Evolutionary conservation across 2,329 filamentous ascomycete genomes (phyloP).

Genomic region (Zelopaecilomyces penicillatus): DNA sequence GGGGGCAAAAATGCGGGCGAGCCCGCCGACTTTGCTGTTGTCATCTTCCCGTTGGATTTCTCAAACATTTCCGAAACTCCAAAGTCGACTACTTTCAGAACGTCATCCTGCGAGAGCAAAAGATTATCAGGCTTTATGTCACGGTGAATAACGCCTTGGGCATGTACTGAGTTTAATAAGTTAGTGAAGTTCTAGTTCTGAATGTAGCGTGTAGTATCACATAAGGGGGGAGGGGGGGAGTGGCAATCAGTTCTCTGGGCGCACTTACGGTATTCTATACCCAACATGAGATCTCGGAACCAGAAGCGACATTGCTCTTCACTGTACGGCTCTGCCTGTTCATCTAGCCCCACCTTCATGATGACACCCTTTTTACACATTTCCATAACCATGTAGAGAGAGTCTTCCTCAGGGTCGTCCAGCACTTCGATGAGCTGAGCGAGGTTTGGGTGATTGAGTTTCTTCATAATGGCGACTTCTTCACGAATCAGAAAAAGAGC

Average conservation of each 20-base stretch:
- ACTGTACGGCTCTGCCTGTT: constrained; percentile 72
- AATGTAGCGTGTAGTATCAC: background rate
- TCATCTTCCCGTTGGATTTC: constrained; percentile 68
- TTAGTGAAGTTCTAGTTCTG: background rate
- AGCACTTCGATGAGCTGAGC: constrained; percentile 89
- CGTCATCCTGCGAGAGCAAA: constrained; percentile 77
- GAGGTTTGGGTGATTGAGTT: constrained; percentile 89
- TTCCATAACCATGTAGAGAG: constrained; percentile 95
- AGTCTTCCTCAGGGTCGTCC: constrained; percentile 92
- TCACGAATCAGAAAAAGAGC: constrained; percentile 83
- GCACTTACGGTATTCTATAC: constrained; percentile 78
- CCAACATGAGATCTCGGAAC: constrained; percentile 91
- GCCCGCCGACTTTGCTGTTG: constrained; percentile 84
- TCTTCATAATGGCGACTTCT: constrained; percentile 99
- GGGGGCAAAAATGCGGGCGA: constrained; percentile 92
- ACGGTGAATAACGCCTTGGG: constrained; percentile 87
- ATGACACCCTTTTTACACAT: constrained; percentile 98
- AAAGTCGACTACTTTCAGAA: constrained; percentile 97
- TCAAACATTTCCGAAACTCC: constrained; percentile 99
- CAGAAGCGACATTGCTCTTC: constrained; percentile 77
- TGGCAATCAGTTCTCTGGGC: background rate
- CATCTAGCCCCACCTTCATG: constrained; percentile 89
- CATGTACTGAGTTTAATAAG: constrained; percentile 55
- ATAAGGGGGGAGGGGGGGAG: background rate
- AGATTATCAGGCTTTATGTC: constrained; percentile 99